Base-by-base conservation (phyloP, 768 basidiomycete species). In the Paxillus ammoniavirescens region DNA sequence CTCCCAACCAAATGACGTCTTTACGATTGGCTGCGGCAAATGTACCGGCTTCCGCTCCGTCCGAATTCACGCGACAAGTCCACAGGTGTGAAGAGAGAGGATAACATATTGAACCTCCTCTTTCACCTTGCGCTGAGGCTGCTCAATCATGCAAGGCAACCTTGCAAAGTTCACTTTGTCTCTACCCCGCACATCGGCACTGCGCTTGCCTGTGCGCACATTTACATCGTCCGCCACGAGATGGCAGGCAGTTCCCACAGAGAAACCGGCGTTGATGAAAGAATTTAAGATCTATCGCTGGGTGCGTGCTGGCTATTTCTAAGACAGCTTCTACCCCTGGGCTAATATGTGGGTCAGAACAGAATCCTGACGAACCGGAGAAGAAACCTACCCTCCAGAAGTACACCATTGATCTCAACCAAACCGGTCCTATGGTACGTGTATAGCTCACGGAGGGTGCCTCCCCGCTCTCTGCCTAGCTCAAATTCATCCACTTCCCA, bases 221-320 rank as follows among this genome's bases (percentile, higher is more conserved):
- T 76, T 76, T 43, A 14, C 67, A 2, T 63, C 74, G 5, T 69
- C 71, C 1, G 53, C 64, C 0, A 38, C 56, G 7, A 56, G 59
- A 47, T 58, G 31, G 13, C 64, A 69, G 59, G 69, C 80, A 21
- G 79, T 82, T 3, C 82, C 86, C 0, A 69, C 73, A 2, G 76
- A 86, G 74, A 90, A 89, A 70, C 82, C 84, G 0, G 82, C 82
- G 15, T 67, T 89, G 61, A 77, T 87, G 64, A 98, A 98, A 77
- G 89, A 94, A 72, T 98, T 99, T 81, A 91, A 95, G 81, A 94
- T 99, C 60, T 99, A 99, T 77, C 91, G 97, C 70, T 99, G 97
- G 93, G 92, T 92, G 53, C 40, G 60, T 45, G 7, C 15, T 13
- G 42, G 6, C 5, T 33, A 2, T 14, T 15, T 21, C 31, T 10